A percentile compares a stretch with the other conserved stretches of the same genome.
These are phyloP conservation scores for Lanzia echinophila DNA, from an alignment of 2,329 filamentous ascomycete genomes.

Conservation along the genomic window DNA sequence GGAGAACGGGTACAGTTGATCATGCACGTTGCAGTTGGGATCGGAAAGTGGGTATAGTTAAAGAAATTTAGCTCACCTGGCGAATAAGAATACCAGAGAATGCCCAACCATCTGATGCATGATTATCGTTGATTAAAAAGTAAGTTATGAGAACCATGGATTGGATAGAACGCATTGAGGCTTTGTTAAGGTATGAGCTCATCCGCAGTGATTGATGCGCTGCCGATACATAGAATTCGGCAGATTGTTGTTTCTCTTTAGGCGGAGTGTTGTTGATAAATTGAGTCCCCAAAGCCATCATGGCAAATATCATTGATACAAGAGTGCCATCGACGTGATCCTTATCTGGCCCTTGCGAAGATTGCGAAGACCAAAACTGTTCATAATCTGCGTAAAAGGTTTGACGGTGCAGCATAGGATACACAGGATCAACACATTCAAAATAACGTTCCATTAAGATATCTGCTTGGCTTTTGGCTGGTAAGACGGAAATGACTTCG, in stretches of 20 bases:
- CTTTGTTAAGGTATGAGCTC: conserved; percentile 69
- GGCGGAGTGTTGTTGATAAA: conserved; percentile 53
- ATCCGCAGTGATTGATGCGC: conserved; percentile 71
- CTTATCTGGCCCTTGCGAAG: conserved; percentile 49
- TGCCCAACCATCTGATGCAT: conserved; percentile 75
- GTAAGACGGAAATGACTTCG: conserved; percentile 69
- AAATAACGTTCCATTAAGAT: conserved; percentile 59
- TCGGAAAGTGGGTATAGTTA: too few relatives aligned
- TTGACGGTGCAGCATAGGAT: conserved; percentile 71
- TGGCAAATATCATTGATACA: conserved; percentile 66
- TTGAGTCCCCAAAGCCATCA: conserved; percentile 72
- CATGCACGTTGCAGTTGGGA: too few relatives aligned
- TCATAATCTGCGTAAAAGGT: conserved; percentile 75
- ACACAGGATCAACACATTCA: conserved; percentile 70
- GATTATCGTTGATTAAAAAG: conserved; percentile 81
- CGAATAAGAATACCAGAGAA: conserved; percentile 72
- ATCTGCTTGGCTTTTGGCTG: conserved; percentile 69
- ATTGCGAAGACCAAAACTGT: conserved; percentile 62
- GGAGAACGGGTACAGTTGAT: too few relatives aligned
- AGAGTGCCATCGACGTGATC: conserved; percentile 58
- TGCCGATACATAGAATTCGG: conserved; percentile 76
- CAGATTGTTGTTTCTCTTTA: conserved; percentile 63
- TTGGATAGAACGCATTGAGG: conserved; percentile 66
- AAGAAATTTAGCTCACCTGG: conserved; percentile 36
- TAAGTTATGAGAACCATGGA: conserved; percentile 79